A percentile compares a stretch with the other conserved stretches of the same genome.
phyloP scores from a whole-genome alignment of 257 asterid genomes.

The Leonotis leonurus region DNA sequence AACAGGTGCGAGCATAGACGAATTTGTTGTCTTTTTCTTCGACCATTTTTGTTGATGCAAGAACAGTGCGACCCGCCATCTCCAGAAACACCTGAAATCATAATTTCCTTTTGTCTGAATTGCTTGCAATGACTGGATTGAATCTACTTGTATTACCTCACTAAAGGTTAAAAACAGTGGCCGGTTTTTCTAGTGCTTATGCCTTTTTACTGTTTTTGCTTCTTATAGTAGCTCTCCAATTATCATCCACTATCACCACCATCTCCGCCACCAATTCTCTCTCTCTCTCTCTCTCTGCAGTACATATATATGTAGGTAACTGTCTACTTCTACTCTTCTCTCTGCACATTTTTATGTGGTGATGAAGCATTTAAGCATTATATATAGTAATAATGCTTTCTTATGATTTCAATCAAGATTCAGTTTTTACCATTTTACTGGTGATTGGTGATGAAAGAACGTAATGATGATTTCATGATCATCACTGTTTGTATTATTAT shows the following conservation, averaged over 20 bases:
- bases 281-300: neutral
- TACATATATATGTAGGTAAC: neutral
- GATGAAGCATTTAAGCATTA: neutral
- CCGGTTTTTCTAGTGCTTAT: constrained; percentile 18
- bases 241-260: constrained; percentile 38
- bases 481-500: constrained; percentile 16
- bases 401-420: neutral
- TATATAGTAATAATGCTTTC: neutral
- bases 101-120: constrained; percentile 11
- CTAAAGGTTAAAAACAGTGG: constrained; percentile 27
- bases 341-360: neutral
- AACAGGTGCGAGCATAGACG: constrained; percentile 1
- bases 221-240: constrained; percentile 32
- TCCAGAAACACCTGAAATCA: constrained; percentile 34
- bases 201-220: constrained; percentile 25
- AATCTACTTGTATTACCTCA: constrained; percentile 16
- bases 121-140: constrained; percentile 19
- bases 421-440: neutral
- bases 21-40: constrained; percentile 6
- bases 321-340: neutral
- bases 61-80: constrained; percentile 23
- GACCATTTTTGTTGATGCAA: constrained; percentile 10
- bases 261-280: constrained; percentile 25
- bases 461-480: constrained; percentile 19
- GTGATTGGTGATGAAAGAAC: constrained; percentile 8